A percentile compares a stretch with the other conserved stretches of the same genome.
Evolutionary conservation across 202 grass and related monocot species (phyloP).

Genomic region (Setaria viridis): DNA sequence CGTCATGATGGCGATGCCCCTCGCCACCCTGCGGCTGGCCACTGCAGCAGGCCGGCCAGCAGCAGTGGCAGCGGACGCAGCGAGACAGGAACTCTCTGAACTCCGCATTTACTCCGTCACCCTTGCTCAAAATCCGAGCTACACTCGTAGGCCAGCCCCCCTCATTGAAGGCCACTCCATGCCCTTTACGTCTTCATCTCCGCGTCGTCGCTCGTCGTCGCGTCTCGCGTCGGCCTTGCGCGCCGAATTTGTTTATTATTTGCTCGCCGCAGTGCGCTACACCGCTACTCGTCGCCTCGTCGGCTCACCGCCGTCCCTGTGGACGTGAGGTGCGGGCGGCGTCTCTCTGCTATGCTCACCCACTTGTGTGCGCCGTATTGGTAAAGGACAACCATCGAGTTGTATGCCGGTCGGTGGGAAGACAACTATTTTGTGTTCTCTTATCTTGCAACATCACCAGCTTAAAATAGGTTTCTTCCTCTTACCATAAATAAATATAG

Average conservation of each 20-base stretch:
- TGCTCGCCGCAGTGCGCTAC: neutral
- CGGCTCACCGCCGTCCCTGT: slow-evolving; percentile 16
- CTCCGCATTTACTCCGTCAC: slow-evolving; percentile 43
- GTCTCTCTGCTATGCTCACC: too few species aligned
- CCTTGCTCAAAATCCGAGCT: slow-evolving; percentile 62
- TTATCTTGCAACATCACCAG: too few species aligned
- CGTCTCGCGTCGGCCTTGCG: neutral
- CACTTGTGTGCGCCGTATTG: too few species aligned
- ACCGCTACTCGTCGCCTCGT: neutral
- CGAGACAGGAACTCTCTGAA: slow-evolving; percentile 49
- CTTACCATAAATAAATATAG: too few species aligned
- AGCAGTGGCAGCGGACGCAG: slow-evolving; percentile 37
- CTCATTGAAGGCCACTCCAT: slow-evolving; percentile 44
- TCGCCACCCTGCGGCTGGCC: slow-evolving; percentile 45
- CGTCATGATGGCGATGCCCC: slow-evolving; percentile 33
- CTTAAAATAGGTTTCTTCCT: too few species aligned
- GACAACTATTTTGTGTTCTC: too few species aligned
- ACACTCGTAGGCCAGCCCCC: slow-evolving; percentile 14
- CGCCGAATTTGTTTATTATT: neutral
- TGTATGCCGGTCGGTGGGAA: too few species aligned
- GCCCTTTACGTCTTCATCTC: slow-evolving; percentile 19
- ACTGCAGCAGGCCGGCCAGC: neutral
- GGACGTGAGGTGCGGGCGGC: slow-evolving; percentile 1
- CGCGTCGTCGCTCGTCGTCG: neutral
- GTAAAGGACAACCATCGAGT: too few species aligned